Evolutionary conservation across 768 basidiomycete species (phyloP).

Genomic region (Tephrocybe sp.): DNA sequence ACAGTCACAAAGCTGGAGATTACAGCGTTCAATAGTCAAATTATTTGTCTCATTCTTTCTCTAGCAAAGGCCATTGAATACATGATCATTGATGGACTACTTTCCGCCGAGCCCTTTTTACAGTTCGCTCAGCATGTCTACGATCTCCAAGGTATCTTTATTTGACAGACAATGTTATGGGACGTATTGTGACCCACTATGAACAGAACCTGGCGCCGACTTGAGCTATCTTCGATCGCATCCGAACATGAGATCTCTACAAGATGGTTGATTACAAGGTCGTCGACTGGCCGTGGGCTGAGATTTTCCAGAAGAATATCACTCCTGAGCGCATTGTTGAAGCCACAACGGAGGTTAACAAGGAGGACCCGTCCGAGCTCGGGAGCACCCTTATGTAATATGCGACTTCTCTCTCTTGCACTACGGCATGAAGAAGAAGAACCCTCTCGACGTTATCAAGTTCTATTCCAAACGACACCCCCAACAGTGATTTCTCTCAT

Average conservation of each 20-base stretch:
- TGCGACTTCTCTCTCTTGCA: slow-evolving; percentile 68
- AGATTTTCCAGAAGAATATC: slow-evolving; percentile 36
- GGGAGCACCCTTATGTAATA: slow-evolving; percentile 52
- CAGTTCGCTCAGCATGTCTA: slow-evolving; percentile 57
- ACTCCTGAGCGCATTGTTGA: slow-evolving; percentile 45
- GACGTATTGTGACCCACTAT: slow-evolving; percentile 41
- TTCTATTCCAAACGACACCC: slow-evolving; percentile 74
- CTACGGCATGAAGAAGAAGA: slow-evolving; percentile 71
- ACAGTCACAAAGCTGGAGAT: slow-evolving; percentile 73
- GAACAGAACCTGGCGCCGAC: slow-evolving; percentile 64
- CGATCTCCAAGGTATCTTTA: slow-evolving; percentile 60
- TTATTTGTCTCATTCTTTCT: not conserved
- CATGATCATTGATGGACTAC: slow-evolving; percentile 80
- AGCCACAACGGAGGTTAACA: slow-evolving; percentile 31
- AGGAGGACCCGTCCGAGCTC: slow-evolving; percentile 19
- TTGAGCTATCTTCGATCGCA: slow-evolving; percentile 60
- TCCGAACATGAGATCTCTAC: slow-evolving; percentile 67
- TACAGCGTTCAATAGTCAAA: not conserved
- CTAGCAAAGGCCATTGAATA: slow-evolving; percentile 79
- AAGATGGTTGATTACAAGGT: slow-evolving; percentile 65
- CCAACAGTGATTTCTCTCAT: slow-evolving; percentile 41
- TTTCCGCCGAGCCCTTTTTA: slow-evolving; percentile 63
- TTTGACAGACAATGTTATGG: slow-evolving; percentile 70
- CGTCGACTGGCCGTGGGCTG: slow-evolving; percentile 39
- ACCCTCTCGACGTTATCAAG: slow-evolving; percentile 66